Percentiles rank a stretch among this genome's conserved stretches.
Evolutionary conservation across 345 rosid genomes (phyloP).

Genomic region (Cardiospermum halicacabum): DNA sequence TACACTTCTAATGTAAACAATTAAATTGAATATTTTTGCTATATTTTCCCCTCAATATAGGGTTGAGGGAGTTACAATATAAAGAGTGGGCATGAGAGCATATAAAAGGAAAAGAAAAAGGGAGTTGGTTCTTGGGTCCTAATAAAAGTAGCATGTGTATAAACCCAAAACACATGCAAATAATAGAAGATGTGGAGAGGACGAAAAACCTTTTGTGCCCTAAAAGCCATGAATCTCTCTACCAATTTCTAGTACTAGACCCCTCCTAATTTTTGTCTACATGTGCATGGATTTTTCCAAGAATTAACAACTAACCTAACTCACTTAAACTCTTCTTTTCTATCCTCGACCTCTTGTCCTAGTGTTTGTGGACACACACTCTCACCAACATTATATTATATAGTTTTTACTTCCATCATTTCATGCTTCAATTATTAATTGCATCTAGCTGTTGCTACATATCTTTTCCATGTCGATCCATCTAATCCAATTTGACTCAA

Average conservation of each 20-base stretch:
- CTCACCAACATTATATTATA: not conserved
- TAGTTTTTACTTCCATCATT: not conserved
- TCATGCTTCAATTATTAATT: not conserved
- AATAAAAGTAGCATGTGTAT: not conserved
- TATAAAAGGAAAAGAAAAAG: no score
- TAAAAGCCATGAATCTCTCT: not conserved
- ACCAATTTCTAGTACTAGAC: not conserved
- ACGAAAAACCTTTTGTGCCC: constrained; percentile 7
- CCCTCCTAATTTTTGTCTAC: constrained; percentile 11
- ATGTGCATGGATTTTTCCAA: not conserved
- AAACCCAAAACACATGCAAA: not conserved
- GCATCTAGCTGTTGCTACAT: not conserved
- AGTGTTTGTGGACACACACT: constrained; percentile 11
- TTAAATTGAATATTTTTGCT: no score
- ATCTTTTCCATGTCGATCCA: no score
- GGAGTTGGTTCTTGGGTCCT: not conserved
- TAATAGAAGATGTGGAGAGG: not conserved
- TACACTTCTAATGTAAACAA: no score
- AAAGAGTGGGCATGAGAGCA: no score
- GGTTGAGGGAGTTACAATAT: no score
- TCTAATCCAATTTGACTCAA: no score
- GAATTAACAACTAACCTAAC: constrained; percentile 28
- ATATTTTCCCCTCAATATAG: no score
- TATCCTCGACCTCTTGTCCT: constrained; percentile 8
- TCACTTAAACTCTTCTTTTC: constrained; percentile 8